phyloP scores from a whole-genome alignment of 495 filamentous ascomycete species.

The Lasiosphaeria miniovina region DNA sequence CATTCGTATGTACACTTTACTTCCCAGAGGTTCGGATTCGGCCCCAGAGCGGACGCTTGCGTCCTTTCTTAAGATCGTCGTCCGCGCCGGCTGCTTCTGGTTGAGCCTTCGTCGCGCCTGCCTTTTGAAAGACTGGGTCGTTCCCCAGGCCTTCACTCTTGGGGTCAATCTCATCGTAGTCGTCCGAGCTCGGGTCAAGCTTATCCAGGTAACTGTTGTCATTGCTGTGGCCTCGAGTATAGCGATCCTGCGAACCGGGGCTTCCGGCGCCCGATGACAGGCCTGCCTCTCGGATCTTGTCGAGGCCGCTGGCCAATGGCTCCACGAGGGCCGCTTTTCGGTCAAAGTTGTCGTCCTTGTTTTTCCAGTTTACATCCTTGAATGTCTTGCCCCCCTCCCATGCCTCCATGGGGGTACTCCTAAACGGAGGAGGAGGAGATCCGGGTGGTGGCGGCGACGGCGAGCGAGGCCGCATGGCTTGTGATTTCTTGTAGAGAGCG shows the following conservation, averaged over 20 bases:
- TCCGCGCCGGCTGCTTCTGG: neutral
- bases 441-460: neutral
- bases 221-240: conserved; percentile 7
- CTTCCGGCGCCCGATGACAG: neutral
- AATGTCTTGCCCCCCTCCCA: conserved; percentile 2
- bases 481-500: conserved; percentile 33
- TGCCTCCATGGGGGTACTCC: neutral
- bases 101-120: conserved; percentile 10
- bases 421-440: conserved; percentile 11
- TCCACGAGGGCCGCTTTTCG: conserved; percentile 27
- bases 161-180: conserved; percentile 34
- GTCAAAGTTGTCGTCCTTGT: conserved; percentile 10
- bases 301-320: conserved; percentile 27
- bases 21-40: conserved; percentile 11
- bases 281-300: conserved; percentile 30
- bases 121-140: conserved; percentile 25
- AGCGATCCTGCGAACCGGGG: neutral
- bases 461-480: conserved; percentile 25
- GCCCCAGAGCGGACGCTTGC: conserved; percentile 23
- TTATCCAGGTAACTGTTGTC: conserved; percentile 12
- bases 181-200: conserved; percentile 18
- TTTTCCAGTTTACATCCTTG: conserved; percentile 23
- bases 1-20: neutral
- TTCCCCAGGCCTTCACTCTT: conserved; percentile 27
- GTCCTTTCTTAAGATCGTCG: conserved; percentile 9